Evolutionary conservation across 805 yeast genomes (phyloP).

Genomic region (Barnettozyma sucrosica): DNA sequence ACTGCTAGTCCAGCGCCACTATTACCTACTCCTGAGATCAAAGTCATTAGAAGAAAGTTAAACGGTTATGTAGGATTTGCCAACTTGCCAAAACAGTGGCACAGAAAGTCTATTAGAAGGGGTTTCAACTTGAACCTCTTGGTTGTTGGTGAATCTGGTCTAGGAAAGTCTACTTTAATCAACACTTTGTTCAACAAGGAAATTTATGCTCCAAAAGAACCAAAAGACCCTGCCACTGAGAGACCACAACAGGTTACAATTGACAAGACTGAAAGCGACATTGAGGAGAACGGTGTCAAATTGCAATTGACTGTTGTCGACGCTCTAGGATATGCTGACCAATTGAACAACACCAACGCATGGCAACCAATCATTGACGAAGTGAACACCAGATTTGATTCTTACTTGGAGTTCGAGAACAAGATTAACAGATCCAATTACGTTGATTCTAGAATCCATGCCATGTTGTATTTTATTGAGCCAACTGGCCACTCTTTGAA

Average conservation of each 20-base stretch:
- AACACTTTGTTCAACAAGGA: slow-evolving; percentile 81
- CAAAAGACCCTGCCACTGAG: slow-evolving; percentile 38
- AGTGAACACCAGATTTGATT: slow-evolving; percentile 79
- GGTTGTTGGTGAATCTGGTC: slow-evolving; percentile 88
- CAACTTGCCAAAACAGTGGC: slow-evolving; percentile 98
- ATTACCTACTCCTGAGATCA: slow-evolving; percentile 36
- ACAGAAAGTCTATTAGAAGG: slow-evolving; percentile 81
- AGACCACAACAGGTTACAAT: slow-evolving; percentile 46
- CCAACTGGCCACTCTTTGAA: slow-evolving; percentile 94
- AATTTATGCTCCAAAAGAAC: slow-evolving; percentile 39
- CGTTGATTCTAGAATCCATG: slow-evolving; percentile 85
- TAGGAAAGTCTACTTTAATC: slow-evolving; percentile 89
- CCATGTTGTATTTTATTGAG: slow-evolving; percentile 87
- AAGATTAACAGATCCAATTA: slow-evolving; percentile 66
- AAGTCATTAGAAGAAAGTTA: slow-evolving; percentile 74
- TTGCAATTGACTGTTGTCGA: slow-evolving; percentile 79
- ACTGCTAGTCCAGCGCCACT: background rate
- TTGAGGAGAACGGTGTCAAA: slow-evolving; percentile 92
- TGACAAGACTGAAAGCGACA: slow-evolving; percentile 57
- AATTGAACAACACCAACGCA: slow-evolving; percentile 68
- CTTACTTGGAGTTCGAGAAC: slow-evolving; percentile 85
- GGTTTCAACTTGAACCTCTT: slow-evolving; percentile 87
- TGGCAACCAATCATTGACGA: slow-evolving; percentile 93
- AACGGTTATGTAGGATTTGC: slow-evolving; percentile 96
- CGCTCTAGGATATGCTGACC: slow-evolving; percentile 93